Evolutionary conservation across 164 flowering plant genomes (phyloP).

Genomic region (Santalum album): DNA sequence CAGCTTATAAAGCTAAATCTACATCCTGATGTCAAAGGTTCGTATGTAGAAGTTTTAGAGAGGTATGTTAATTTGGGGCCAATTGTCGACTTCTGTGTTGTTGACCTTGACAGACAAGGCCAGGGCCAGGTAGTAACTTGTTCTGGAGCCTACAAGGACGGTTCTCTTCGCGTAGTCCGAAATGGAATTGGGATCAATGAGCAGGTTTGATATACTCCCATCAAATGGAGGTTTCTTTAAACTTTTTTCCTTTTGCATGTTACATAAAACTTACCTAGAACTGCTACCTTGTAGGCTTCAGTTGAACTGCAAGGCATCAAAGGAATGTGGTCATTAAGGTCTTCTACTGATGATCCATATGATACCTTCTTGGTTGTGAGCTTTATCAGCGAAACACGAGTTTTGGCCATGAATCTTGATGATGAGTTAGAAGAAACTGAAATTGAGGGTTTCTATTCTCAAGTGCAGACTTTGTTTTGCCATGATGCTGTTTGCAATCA

Average conservation of each 20-base stretch:
- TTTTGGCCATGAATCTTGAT: conserved; percentile 90
- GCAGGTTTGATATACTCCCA: conserved; percentile 44
- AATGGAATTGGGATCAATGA: conserved; percentile 99
- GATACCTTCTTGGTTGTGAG: conserved; percentile 97
- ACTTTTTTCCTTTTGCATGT: not conserved
- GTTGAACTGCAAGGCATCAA: conserved; percentile 98
- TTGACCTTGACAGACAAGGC: conserved; percentile 98
- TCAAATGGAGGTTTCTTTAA: too few species aligned
- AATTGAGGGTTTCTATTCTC: conserved; percentile 86
- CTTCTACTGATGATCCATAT: conserved; percentile 81
- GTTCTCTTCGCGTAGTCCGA: conserved; percentile 93
- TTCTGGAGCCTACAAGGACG: conserved; percentile 98
- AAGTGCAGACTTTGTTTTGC: conserved; percentile 86
- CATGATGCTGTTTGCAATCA: conserved; percentile 85
- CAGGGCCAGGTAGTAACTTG: conserved; percentile 99
- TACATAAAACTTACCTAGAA: not conserved
- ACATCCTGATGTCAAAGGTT: conserved; percentile 92
- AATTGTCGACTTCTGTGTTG: conserved; percentile 94
- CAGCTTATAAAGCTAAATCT: conserved; percentile 92
- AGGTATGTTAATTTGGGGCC: conserved; percentile 95
- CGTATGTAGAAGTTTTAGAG: conserved; percentile 95
- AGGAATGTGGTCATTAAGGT: conserved; percentile 96
- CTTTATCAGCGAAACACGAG: conserved; percentile 89
- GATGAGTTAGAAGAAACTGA: conserved; percentile 98
- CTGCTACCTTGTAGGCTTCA: conserved; percentile 57